Base-by-base conservation (phyloP, 2,329 filamentous ascomycete genomes). In the Neonectria punicea region DNA sequence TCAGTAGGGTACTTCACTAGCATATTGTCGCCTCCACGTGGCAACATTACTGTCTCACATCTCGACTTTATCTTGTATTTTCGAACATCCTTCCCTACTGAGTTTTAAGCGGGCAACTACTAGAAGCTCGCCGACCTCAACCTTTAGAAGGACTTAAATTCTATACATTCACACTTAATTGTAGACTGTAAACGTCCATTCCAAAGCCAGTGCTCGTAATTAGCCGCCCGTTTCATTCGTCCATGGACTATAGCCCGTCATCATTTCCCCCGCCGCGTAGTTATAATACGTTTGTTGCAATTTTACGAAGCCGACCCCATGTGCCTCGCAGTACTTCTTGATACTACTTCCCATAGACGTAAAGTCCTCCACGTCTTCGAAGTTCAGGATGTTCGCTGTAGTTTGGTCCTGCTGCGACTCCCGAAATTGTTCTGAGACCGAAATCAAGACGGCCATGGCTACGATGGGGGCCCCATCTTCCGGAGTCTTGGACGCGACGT, bases 351-450 rank as follows among this genome's bases (percentile, higher is more conserved):
- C 47, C 20, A 51, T 25, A 5, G 22, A 44, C 11, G 11, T 5
- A 47, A 50, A 55, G 49, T 58, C 22, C 34, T 58, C 22, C 3
- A 67, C 58, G 14, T 55, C n/a, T 18, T 32, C 36, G 16, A 67
- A 65, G 20, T 30, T 2, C 1, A 62, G 16, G 25, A 58, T 22
- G 9, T 41, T 44, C 14, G 13, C 4, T 7, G 20, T 10, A 16
- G 22, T 5, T 10, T 28, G 13, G 28, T 30, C 28, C 9, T 30
- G 22, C 4, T 25, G 22, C 22, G 22, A 25, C 28, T 30, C 28
- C 28, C 28, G 28, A 10, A 30, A 30, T 49, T 13, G 5, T 14
- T 36, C 34, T 13, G 34, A 13, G 5, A 16, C 13, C 5, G 13
- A 13, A 13, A 36, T 13, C 34, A 36, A 14, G 34, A 36, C 13